Conservation (phyloP, 2,329 filamentous ascomycete genomes). For the Cercospora berteroae region DNA sequence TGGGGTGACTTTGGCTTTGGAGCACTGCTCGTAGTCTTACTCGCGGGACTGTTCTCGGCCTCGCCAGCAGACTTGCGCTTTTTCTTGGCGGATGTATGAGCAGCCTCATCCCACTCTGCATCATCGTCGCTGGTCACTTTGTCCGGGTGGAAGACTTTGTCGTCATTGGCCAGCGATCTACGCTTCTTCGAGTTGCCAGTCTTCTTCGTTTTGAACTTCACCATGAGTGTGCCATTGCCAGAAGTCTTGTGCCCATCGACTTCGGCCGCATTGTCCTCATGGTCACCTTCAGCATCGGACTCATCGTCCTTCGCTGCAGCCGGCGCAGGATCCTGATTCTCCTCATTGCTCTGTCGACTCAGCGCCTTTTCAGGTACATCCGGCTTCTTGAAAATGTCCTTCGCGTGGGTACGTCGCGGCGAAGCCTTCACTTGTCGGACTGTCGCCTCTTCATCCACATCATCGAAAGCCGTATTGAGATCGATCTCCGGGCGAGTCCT, state of each 20-base stretch:
- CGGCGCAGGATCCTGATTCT: not conserved
- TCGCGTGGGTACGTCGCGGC: constrained; percentile 26
- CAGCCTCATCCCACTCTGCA: constrained; percentile 29
- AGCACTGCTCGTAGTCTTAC: constrained; percentile 13
- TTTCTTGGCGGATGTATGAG: constrained; percentile 31
- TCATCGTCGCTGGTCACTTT: constrained; percentile 24
- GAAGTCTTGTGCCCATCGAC: not conserved
- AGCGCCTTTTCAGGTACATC: constrained; percentile 14
- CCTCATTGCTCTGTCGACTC: constrained; percentile 3
- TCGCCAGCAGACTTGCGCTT: constrained; percentile 35
- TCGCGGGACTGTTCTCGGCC: constrained; percentile 13
- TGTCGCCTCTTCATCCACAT: constrained; percentile 25
- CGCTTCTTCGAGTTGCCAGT: constrained; percentile 19
- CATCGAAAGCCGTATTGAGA: constrained; percentile 26
- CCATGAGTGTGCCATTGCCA: constrained; percentile 3
- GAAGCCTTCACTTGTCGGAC: constrained; percentile 22
- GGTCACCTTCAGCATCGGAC: not conserved
- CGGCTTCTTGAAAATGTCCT: constrained; percentile 28
- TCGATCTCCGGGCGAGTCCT: constrained; percentile 19
- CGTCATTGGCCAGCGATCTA: constrained; percentile 17
- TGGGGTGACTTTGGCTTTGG: constrained; percentile 20
- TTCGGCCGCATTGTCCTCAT: not conserved
- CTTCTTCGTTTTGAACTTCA: constrained; percentile 34
- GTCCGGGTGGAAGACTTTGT: constrained; percentile 6
- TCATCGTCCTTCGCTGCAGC: not conserved